Evolutionary conservation across 305 asterid species (phyloP).

Genomic region (Fraxinus dipetala): DNA sequence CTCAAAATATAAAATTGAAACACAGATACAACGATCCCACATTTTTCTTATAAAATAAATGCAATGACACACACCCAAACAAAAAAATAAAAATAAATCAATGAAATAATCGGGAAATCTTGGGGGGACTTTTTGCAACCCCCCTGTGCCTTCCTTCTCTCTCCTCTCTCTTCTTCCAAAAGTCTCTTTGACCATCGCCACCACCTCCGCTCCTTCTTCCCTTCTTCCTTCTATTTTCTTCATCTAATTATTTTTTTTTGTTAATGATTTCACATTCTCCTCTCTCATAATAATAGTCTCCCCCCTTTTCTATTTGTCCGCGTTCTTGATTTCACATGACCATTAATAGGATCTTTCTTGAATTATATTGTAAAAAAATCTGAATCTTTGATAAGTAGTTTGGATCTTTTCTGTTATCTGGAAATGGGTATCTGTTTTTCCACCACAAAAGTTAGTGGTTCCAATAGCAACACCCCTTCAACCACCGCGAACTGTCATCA

Average conservation of each 20-base stretch:
- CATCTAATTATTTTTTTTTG: conserved; percentile 23
- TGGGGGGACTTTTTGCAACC: neutral
- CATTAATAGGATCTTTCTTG: conserved; percentile 18
- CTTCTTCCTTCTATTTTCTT: conserved; percentile 60
- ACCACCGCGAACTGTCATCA: conserved; percentile 22
- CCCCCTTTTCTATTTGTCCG: neutral
- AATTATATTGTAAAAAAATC: neutral
- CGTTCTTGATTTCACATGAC: conserved; percentile 9
- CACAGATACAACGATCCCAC: no score
- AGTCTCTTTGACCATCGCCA: conserved; percentile 8
- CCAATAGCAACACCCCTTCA: conserved; percentile 45
- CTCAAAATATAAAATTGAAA: no score
- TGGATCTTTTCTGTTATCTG: conserved; percentile 19
- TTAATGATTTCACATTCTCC: conserved; percentile 28
- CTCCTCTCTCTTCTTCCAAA: neutral
- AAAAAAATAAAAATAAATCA: neutral
- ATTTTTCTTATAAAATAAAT: no score
- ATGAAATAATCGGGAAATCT: neutral
- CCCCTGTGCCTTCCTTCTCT: neutral
- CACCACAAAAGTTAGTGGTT: conserved; percentile 53
- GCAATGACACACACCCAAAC: no score
- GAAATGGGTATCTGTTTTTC: conserved; percentile 72
- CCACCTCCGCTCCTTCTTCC: conserved; percentile 45
- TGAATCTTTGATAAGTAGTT: conserved; percentile 12
- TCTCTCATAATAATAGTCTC: neutral